These are phyloP conservation scores for Suillus hirtellus DNA, from an alignment of 768 basidiomycete genomes.

Conservation along the genomic window DNA sequence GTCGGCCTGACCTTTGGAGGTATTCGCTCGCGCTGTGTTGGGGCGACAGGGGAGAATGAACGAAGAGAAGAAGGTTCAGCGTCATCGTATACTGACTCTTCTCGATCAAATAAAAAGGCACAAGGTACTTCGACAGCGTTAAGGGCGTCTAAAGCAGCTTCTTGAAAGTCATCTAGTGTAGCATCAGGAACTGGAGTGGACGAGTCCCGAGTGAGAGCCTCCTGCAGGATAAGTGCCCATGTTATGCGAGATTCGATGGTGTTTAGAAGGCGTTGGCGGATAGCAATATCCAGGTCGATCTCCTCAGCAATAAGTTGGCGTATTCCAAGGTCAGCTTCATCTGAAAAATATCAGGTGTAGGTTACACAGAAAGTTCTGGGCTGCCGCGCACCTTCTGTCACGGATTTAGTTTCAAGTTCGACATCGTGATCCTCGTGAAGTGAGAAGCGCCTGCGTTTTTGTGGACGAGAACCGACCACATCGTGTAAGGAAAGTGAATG, in stretches of 20 bases:
- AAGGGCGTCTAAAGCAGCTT: slow-evolving; percentile 44
- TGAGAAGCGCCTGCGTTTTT: slow-evolving; percentile 16
- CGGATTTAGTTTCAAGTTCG: slow-evolving; percentile 14
- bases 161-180: slow-evolving; percentile 33
- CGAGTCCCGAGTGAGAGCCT: slow-evolving; percentile 29
- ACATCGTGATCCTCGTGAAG: slow-evolving; percentile 14
- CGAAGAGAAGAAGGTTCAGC: slow-evolving; percentile 24
- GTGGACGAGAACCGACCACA: slow-evolving; percentile 16
- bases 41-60: slow-evolving; percentile 21
- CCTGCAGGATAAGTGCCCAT: slow-evolving; percentile 45
- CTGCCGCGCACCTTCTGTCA: slow-evolving; percentile 21
- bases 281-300: slow-evolving; percentile 43
- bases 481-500: slow-evolving; percentile 18
- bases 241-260: slow-evolving; percentile 46
- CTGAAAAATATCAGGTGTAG: slow-evolving; percentile 8
- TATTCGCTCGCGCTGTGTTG: slow-evolving; percentile 19
- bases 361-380: background rate
- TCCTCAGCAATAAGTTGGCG: slow-evolving; percentile 35
- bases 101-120: slow-evolving; percentile 38
- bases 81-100: slow-evolving; percentile 14
- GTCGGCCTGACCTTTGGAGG: slow-evolving; percentile 29
- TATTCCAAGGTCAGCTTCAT: slow-evolving; percentile 19
- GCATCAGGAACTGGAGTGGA: slow-evolving; percentile 17
- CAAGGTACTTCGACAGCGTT: slow-evolving; percentile 42
- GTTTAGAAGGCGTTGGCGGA: slow-evolving; percentile 42